Evolutionary conservation across 768 basidiomycete genomes (phyloP), one percentile per base, ranked within the genome.

Genomic region (Pisolithus albus): DNA sequence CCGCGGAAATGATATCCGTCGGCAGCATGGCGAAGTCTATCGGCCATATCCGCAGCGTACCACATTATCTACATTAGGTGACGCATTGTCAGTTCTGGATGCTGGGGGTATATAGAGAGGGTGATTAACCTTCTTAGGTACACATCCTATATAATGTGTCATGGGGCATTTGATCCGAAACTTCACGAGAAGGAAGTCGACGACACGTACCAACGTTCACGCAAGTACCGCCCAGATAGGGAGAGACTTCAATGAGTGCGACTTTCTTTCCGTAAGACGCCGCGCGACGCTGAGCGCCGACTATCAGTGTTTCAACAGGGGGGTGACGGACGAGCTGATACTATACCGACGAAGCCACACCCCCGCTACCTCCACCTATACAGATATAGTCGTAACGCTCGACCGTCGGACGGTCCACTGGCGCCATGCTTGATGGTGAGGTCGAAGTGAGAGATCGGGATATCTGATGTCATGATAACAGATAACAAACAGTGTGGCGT

Each of bases 331-430:
- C 15, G 9, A 42, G n/a, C 37, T 5, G 71, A n/a, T n/a, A n/a
- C n/a, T 86, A 63, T 62, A 91, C 92, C 54, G 91, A 87, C 50
- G 86, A 84, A 9, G 83, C 95, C 32, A 91, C 82, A 52, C 95
- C 96, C 52, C 92, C 96, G 53, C 90, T 93, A 34, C 96, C 96
- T 54, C 92, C 93, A 47, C 93, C 93, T 60, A 96, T 84, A 59
- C 90, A 82, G 46, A 96, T 80, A 61, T 87, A 83, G 64, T 96
- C 93, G 66, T 88, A 91, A 64, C 79, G 80, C 41, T 83, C 82
- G 16, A 67, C 64, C 3, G 75, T 80, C 16, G 86, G 83, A 60
- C 75, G 81, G 49, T 80, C 74, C 44, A 88, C 70, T 36, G 89
- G 88, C 46, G 89, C 77, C 87, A 91, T 90, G 24, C 68, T 77